Evolutionary conservation across 2,329 filamentous ascomycete genomes (phyloP), one percentile per base, ranked within the genome.

Genomic region (Sarocladium oryzae): DNA sequence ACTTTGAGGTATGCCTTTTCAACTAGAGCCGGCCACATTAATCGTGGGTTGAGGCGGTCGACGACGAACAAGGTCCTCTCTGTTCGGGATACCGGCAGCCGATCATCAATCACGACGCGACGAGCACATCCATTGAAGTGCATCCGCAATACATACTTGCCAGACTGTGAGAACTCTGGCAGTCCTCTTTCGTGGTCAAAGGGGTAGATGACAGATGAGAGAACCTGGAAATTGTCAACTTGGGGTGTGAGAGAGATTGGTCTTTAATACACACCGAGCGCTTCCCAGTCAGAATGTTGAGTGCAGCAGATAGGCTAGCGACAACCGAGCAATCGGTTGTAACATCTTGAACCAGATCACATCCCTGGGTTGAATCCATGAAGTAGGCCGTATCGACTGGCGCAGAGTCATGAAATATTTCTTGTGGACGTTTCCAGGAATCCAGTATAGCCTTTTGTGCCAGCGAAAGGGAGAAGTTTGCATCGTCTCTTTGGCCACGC

Each of bases 1-100:
- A 97, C 82, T 71, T 97, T 99, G 1, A 99, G 74, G 59, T 99
- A 99, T 0, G 93, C 93, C 64, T 99, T 99, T 65, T 99, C 93
- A 15, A 97, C 73, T 4, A 99, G 75, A 2, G 92, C 90, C 5
- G 93, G 93, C 90, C 92, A 97, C 13, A 97, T 70, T 13, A 95
- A 74, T n/a, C 72, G 75, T 3, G 88, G 86, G 56, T 96, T 90
- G 37, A 84, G 84, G 32, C 89, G 81, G 60, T 97, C 92, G 41
- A 95, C 79, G 9, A 97, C 91, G 65, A 95, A 90, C 2, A 99
- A 78, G 5, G 86, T 82, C 26, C 90, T 81, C 35, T 82, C 75
- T 15, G 83, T 88, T 49, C 78, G 85, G 0, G 91, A 93, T 1
- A 81, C 75, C 0, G 93, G 93, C 15, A 99, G 77, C 18, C 86